Conservation (phyloP, 495 filamentous ascomycete species). For the Tuber calosporum region DNA sequence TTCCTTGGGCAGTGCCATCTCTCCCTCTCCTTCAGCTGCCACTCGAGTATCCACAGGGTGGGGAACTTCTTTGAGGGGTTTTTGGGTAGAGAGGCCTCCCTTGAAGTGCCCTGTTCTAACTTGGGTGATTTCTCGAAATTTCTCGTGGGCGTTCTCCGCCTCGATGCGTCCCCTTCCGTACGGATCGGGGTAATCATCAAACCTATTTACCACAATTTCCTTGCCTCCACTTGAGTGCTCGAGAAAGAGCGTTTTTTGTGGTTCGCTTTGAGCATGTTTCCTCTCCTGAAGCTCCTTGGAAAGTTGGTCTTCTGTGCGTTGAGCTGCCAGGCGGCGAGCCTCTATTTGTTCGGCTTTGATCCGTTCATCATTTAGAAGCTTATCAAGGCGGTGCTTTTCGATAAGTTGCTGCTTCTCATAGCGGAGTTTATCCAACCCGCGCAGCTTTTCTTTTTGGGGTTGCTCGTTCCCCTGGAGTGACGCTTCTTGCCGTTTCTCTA, state of each 20-base stretch:
- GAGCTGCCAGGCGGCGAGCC: not conserved
- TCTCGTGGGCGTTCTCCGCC: not conserved
- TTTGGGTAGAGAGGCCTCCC: not conserved
- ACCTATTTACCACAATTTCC: not conserved
- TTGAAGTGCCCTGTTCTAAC: not conserved
- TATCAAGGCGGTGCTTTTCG: conserved; percentile 1
- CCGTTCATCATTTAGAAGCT: conserved; percentile 2
- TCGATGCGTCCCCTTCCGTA: not conserved
- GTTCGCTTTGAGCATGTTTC: not conserved
- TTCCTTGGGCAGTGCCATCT: not conserved
- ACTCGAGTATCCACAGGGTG: not conserved
- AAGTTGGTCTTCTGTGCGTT: not conserved
- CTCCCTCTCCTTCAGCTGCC: not conserved
- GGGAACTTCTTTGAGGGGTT: not conserved
- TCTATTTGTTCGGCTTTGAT: not conserved
- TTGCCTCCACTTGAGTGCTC: not conserved
- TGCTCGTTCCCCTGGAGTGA: conserved; percentile 44
- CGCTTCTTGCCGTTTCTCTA: conserved; percentile 7
- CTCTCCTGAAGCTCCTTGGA: not conserved
- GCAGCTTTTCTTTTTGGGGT: not conserved
- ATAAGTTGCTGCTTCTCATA: not conserved
- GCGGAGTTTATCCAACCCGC: not conserved
- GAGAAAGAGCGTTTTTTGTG: not conserved
- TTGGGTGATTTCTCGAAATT: not conserved
- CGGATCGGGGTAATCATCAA: not conserved